A percentile compares a stretch with the other conserved stretches of the same genome.
Conservation (phyloP, 2,329 filamentous ascomycete species). For the Berkeleyomyces basicola region DNA sequence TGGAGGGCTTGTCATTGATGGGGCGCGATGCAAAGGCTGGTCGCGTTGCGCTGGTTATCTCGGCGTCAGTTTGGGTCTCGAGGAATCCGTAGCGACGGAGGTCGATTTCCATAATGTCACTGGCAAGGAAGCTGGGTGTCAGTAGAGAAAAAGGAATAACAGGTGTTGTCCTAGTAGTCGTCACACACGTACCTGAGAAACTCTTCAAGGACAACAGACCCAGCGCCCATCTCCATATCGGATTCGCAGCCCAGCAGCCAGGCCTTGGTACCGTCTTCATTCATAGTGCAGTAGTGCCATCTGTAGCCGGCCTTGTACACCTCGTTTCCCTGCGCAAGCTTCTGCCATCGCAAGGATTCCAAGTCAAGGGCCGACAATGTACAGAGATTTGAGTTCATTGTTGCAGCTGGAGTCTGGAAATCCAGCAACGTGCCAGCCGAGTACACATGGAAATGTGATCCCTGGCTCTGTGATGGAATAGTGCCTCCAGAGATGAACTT, state of each 20-base stretch:
- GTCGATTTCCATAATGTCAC: constrained; percentile 87
- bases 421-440: constrained; percentile 85
- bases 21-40: neutral
- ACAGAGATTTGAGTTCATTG: constrained; percentile 73
- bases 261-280: constrained; percentile 85
- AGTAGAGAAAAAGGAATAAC: constrained; percentile 10
- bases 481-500: constrained; percentile 79
- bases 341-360: constrained; percentile 79
- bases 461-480: constrained; percentile 74
- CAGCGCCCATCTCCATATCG: constrained; percentile 50
- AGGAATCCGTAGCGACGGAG: constrained; percentile 80
- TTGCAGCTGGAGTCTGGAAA: constrained; percentile 81
- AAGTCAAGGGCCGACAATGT: constrained; percentile 81
- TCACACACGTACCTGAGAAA: constrained; percentile 46
- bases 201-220: constrained; percentile 62
- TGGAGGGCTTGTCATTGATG: constrained; percentile 22
- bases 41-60: constrained; percentile 25
- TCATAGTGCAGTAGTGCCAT: constrained; percentile 97
- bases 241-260: constrained; percentile 90
- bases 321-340: constrained; percentile 82
- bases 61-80: constrained; percentile 53
- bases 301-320: constrained; percentile 84
- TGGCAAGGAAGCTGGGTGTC: constrained; percentile 16
- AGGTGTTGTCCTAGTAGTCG: neutral
- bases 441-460: constrained; percentile 90